Conservation (phyloP, 805 yeast species). For the Barnettozyma siamensis region DNA sequence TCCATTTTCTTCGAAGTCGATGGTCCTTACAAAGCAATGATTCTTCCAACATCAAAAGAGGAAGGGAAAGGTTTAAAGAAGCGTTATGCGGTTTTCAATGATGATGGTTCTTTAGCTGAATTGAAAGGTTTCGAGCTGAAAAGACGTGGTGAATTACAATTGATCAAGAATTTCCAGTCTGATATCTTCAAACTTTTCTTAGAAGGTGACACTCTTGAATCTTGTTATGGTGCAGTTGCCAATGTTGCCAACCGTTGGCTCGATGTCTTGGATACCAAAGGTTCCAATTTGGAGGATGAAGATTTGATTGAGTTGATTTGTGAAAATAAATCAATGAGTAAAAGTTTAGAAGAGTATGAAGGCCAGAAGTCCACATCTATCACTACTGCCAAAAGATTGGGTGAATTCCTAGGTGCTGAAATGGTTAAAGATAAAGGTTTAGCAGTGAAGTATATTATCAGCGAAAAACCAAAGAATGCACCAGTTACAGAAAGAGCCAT, state of each 20-base stretch:
- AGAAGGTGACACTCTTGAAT: slow-evolving; percentile 73
- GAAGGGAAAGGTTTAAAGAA: slow-evolving; percentile 96
- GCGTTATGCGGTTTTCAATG: slow-evolving; percentile 94
- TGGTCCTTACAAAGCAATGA: slow-evolving; percentile 98
- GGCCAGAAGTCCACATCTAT: slow-evolving; percentile 91
- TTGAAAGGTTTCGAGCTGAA: slow-evolving; percentile 95
- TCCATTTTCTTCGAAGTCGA: slow-evolving; percentile 97
- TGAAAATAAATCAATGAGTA: slow-evolving; percentile 94
- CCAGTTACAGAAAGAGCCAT: slow-evolving; percentile 96
- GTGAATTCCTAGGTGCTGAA: slow-evolving; percentile 91
- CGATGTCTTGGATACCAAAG: slow-evolving; percentile 85
- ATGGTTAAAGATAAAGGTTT: slow-evolving; percentile 96
- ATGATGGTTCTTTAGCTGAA: slow-evolving; percentile 91
- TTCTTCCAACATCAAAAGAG: slow-evolving; percentile 93
- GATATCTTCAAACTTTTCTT: slow-evolving; percentile 89
- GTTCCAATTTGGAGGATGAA: slow-evolving; percentile 83
- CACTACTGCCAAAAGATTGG: slow-evolving; percentile 88
- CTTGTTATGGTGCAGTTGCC: slow-evolving; percentile 86
- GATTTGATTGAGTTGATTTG: slow-evolving; percentile 93
- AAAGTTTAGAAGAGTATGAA: slow-evolving; percentile 82
- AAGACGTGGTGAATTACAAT: slow-evolving; percentile 91
- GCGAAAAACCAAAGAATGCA: slow-evolving; percentile 73
- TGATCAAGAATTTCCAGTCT: slow-evolving; percentile 91
- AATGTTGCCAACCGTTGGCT: slow-evolving; percentile 93
- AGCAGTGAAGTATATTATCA: slow-evolving; percentile 89